These are phyloP conservation scores for Cylindrotheca closterium DNA, from an alignment of 108 stramenopile species.

Conservation along the genomic window DNA sequence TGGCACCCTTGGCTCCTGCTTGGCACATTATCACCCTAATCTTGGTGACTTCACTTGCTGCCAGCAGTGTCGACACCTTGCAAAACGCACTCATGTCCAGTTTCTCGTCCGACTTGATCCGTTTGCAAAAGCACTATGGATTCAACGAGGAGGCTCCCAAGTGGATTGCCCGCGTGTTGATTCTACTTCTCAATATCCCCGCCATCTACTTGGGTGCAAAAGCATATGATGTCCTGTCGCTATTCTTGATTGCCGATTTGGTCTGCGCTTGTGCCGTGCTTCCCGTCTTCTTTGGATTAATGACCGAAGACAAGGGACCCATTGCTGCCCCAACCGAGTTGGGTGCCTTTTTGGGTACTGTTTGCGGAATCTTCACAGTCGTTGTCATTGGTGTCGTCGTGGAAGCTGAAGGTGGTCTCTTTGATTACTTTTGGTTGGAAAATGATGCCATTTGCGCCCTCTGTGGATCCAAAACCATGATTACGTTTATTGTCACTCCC, in stretches of 20 bases:
- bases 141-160: conserved; percentile 38
- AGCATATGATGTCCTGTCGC: conserved; percentile 58
- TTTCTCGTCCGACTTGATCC: conserved; percentile 54
- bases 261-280: conserved; percentile 71
- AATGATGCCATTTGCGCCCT: conserved; percentile 64
- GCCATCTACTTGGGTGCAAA: conserved; percentile 63
- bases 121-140: too few relatives aligned
- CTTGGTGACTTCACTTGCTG: conserved; percentile 63
- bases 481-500: conserved; percentile 75
- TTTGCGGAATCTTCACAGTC: conserved; percentile 55
- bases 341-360: conserved; percentile 64
- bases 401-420: conserved; percentile 52
- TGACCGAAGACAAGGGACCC: conserved; percentile 49
- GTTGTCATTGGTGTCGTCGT: too few relatives aligned
- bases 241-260: conserved; percentile 81
- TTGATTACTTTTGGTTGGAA: conserved; percentile 76
- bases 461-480: conserved; percentile 70
- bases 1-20: conserved; percentile 45
- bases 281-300: conserved; percentile 68
- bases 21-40: conserved; percentile 72
- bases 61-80: conserved; percentile 62
- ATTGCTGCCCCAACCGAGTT: conserved; percentile 73
- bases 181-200: conserved; percentile 61
- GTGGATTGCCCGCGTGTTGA: conserved; percentile 43
- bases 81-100: conserved; percentile 69